phyloP scores from a whole-genome alignment of 768 basidiomycete species.

The Suillus ampliporus region DNA sequence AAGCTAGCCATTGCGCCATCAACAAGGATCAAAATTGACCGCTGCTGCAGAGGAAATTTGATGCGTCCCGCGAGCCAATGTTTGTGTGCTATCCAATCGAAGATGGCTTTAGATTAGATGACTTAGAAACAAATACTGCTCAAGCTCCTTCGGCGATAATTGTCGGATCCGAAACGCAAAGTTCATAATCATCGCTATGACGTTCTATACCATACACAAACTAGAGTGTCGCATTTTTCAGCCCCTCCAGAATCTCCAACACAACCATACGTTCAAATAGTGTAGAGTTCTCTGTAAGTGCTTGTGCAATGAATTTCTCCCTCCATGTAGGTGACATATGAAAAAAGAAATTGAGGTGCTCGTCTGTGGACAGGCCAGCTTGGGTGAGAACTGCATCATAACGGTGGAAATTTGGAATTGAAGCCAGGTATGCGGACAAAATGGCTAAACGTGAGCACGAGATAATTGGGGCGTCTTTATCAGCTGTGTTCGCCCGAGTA shows the following conservation, averaged over 20 bases:
- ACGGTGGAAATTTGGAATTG: neutral
- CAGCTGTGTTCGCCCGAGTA: neutral
- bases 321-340: neutral
- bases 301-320: neutral
- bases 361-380: neutral
- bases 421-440: neutral
- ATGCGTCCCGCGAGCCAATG: conserved; percentile 47
- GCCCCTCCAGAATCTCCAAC: neutral
- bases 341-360: neutral
- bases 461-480: neutral
- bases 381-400: neutral
- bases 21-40: neutral
- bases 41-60: conserved; percentile 48
- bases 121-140: conserved; percentile 49
- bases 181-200: neutral
- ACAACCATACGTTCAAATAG: neutral
- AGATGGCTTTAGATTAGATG: conserved; percentile 53
- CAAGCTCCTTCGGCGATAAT: conserved; percentile 37
- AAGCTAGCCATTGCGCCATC: conserved; percentile 12
- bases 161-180: neutral
- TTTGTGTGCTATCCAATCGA: conserved; percentile 55
- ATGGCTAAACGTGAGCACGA: too few relatives aligned
- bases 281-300: neutral
- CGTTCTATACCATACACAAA: neutral
- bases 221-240: neutral